Conservation (phyloP, 495 filamentous ascomycete genomes). For the Lophium mytilinum region DNA sequence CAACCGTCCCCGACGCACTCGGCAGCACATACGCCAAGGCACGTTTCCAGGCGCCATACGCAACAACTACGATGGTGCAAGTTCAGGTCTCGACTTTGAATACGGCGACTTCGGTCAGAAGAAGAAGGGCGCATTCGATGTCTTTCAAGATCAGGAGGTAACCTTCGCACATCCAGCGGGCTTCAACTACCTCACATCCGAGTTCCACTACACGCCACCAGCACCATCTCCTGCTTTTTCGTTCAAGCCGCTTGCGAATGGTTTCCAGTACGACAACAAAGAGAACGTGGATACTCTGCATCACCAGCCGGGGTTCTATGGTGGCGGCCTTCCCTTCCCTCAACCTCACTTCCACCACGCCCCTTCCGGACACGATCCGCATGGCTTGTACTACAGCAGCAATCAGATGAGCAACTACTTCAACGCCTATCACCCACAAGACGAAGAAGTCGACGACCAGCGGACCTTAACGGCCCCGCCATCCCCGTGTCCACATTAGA, state of each 20-base stretch:
- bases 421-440: slow-evolving; percentile 3
- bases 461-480: slow-evolving; percentile 26
- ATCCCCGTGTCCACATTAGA: slow-evolving; percentile 23
- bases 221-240: slow-evolving; percentile 10
- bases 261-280: slow-evolving; percentile 15
- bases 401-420: slow-evolving; percentile 13
- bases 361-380: slow-evolving; percentile 11
- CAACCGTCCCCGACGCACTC: slow-evolving; percentile 15
- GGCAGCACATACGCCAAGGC: slow-evolving; percentile 1
- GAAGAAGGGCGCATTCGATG: slow-evolving; percentile 22
- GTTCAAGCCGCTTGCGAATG: slow-evolving; percentile 16
- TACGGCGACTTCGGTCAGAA: slow-evolving; percentile 9
- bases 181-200: slow-evolving; percentile 25
- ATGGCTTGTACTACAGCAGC: background rate
- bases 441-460: slow-evolving; percentile 20
- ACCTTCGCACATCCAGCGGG: slow-evolving; percentile 27
- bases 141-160: slow-evolving; percentile 28
- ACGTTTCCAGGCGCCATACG: slow-evolving; percentile 1
- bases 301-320: slow-evolving; percentile 5
- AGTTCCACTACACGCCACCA: slow-evolving; percentile 19
- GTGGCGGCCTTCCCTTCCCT: slow-evolving; percentile 4
- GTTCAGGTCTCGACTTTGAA: slow-evolving; percentile 4
- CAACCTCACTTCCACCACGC: slow-evolving; percentile 13
- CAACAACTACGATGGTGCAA: slow-evolving; percentile 13
- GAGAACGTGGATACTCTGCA: slow-evolving; percentile 14